Percentiles rank a stretch among this genome's conserved stretches.
These are phyloP conservation scores for Ogataea hybrid DNA, from an alignment of 1,139 yeast genomes.

Conservation along the genomic window DNA sequence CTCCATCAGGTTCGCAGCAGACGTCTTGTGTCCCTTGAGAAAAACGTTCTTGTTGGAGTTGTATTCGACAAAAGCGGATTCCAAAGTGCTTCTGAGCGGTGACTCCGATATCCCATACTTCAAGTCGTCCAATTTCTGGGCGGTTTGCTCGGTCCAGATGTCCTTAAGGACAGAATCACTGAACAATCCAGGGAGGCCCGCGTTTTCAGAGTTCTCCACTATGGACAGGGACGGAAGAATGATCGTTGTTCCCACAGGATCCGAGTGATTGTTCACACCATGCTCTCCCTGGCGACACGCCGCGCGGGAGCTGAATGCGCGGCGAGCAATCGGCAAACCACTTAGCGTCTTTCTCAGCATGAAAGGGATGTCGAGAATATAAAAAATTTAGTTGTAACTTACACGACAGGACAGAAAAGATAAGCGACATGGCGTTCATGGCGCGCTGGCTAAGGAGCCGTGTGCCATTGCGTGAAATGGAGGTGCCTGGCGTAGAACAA, in stretches of 20 bases:
- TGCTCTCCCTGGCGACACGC: conserved; percentile 7
- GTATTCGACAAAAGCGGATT: conserved; percentile 22
- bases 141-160: conserved; percentile 60
- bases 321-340: neutral
- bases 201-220: conserved; percentile 14
- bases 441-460: neutral
- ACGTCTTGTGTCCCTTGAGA: conserved; percentile 13
- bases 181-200: conserved; percentile 45
- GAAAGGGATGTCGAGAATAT: conserved; percentile 1
- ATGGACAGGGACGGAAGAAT: conserved; percentile 26
- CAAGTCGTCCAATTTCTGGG: conserved; percentile 45
- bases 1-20: conserved; percentile 14
- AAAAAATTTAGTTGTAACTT: conserved; percentile 3
- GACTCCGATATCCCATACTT: conserved; percentile 34
- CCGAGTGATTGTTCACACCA: conserved; percentile 1
- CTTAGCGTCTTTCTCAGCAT: conserved; percentile 1
- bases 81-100: conserved; percentile 24
- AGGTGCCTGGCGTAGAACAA: too few relatives aligned
- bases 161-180: conserved; percentile 50
- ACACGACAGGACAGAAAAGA: conserved; percentile 1
- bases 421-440: neutral
- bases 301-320: conserved; percentile 1
- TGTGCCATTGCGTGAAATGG: too few relatives aligned
- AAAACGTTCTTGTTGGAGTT: conserved; percentile 18
- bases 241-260: conserved; percentile 8